Evolutionary conservation across 495 filamentous ascomycete genomes (phyloP).

Genomic region (Penicillium roqueforti): DNA sequence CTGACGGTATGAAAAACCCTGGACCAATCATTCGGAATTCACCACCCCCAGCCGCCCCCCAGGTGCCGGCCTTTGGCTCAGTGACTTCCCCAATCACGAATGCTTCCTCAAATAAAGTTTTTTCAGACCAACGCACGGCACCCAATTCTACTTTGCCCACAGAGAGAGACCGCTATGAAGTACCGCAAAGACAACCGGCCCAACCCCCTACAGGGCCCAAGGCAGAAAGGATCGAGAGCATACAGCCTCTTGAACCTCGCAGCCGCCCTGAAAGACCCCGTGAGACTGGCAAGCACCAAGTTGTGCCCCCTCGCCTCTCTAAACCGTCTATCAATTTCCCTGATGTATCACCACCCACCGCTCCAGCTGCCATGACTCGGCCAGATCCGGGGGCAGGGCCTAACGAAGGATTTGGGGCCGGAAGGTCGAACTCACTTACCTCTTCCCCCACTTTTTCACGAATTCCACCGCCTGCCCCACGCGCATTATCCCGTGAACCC

Average conservation of each 20-base stretch:
- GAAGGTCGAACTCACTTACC: conserved; percentile 18
- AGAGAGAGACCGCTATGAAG: conserved; percentile 28
- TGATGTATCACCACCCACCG: conserved; percentile 40
- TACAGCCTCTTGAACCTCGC: conserved; percentile 19
- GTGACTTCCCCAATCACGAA: conserved; percentile 33
- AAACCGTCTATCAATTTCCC: conserved; percentile 16
- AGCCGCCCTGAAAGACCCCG: conserved; percentile 22
- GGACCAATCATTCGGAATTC: conserved; percentile 41
- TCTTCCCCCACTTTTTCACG: conserved; percentile 30
- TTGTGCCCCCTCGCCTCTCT: conserved; percentile 7
- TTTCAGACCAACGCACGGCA: conserved; percentile 38
- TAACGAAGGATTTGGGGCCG: conserved; percentile 16
- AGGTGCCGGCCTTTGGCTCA: conserved; percentile 79
- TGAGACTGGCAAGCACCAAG: conserved; percentile 14
- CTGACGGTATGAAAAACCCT: conserved; percentile 40
- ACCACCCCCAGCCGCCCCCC: conserved; percentile 73
- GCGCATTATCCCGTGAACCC: conserved; percentile 31
- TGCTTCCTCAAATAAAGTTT: conserved; percentile 27
- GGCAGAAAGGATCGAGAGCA: conserved; percentile 29
- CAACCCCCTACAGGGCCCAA: conserved; percentile 43
- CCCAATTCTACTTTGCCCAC: conserved; percentile 31
- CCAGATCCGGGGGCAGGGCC: conserved; percentile 21
- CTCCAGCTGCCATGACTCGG: conserved; percentile 39
- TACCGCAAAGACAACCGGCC: conserved; percentile 16
- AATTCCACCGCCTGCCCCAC: conserved; percentile 27